Percentiles rank a stretch among this genome's conserved stretches.
Evolutionary conservation across 1,139 yeast species (phyloP).

Genomic region (Blastobotrys elegans): DNA sequence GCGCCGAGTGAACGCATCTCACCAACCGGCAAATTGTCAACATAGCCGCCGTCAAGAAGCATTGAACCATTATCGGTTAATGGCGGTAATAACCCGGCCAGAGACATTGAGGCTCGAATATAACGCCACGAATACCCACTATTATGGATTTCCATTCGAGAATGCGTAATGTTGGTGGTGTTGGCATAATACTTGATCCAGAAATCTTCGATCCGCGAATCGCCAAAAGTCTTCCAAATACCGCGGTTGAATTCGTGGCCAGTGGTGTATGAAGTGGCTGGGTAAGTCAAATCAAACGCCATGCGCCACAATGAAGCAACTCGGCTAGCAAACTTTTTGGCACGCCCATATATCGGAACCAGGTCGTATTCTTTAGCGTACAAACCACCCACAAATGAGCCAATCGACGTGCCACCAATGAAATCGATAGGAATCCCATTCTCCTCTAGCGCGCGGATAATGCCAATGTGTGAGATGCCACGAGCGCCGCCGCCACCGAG

Average conservation of each 20-base stretch:
- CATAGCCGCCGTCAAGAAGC: conserved; percentile 93
- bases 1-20: conserved; percentile 89
- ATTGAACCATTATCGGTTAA: conserved; percentile 80
- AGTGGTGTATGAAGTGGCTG: conserved; percentile 89
- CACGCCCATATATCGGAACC: conserved; percentile 85
- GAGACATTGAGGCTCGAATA: conserved; percentile 92
- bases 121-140: conserved; percentile 95
- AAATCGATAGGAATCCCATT: conserved; percentile 91
- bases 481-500: conserved; percentile 98
- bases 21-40: conserved; percentile 85
- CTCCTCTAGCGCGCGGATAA: conserved; percentile 87
- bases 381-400: conserved; percentile 91
- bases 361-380: conserved; percentile 89
- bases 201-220: conserved; percentile 87
- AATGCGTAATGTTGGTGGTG: conserved; percentile 93
- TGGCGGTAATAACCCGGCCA: conserved; percentile 89
- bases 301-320: conserved; percentile 85
- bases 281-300: conserved; percentile 79
- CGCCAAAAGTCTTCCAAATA: conserved; percentile 93
- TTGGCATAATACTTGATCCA: conserved; percentile 88
- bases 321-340: conserved; percentile 80
- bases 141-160: conserved; percentile 91
- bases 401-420: conserved; percentile 95
- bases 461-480: conserved; percentile 89
- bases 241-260: conserved; percentile 98